phyloP scores from a whole-genome alignment of 2,329 filamentous ascomycete genomes.

The Elsinoe necatrix region DNA sequence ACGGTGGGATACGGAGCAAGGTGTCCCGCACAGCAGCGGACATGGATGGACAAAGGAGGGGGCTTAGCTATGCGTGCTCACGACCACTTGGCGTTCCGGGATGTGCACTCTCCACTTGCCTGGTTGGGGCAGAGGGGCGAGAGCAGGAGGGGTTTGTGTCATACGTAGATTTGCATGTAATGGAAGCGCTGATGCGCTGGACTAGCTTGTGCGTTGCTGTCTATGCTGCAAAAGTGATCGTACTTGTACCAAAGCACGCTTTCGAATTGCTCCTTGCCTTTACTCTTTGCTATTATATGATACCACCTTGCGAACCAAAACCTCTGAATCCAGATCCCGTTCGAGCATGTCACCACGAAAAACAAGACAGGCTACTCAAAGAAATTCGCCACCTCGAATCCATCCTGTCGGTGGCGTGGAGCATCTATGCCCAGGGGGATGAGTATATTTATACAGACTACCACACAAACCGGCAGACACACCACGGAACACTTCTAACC shows the following conservation, averaged over 20 bases:
- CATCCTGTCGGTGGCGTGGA: not conserved
- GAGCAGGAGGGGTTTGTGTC: not conserved
- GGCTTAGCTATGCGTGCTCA: not conserved
- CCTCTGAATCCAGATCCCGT: not conserved
- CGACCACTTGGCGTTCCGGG: not conserved
- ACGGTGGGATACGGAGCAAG: not conserved
- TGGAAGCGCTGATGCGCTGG: conserved; percentile 3
- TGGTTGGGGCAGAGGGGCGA: not conserved
- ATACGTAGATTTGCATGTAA: conserved; percentile 15
- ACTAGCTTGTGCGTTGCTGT: not conserved
- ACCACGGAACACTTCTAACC: not conserved
- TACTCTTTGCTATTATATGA: not conserved
- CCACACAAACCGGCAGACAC: not conserved
- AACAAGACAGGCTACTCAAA: not conserved
- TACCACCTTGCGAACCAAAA: too few species aligned
- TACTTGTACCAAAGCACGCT: too few species aligned
- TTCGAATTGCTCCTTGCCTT: too few species aligned
- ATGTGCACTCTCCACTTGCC: not conserved
- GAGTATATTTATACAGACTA: not conserved
- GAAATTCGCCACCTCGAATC: conserved; percentile 14
- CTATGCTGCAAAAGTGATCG: not conserved
- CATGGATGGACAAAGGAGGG: not conserved
- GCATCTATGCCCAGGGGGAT: not conserved
- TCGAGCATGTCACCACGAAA: too few species aligned
- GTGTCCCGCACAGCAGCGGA: not conserved